Evolutionary conservation across 139 green algal genomes (phyloP), one percentile per base, ranked within the genome.

Genomic region (Chlorella vulgaris): DNA sequence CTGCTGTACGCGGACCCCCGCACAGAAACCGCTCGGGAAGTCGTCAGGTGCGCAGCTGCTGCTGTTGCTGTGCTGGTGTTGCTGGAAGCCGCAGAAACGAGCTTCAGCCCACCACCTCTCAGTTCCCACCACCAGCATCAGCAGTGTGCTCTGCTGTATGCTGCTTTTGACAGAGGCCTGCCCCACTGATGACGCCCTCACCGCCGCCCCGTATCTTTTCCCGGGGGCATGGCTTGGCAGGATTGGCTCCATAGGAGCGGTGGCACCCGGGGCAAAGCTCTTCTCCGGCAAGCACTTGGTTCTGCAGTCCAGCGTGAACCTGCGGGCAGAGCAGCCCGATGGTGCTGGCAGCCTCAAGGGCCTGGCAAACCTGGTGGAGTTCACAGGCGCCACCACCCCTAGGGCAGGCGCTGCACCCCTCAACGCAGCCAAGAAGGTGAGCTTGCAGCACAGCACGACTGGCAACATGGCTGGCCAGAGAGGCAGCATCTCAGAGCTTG

Each of bases 31-130:
- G 8, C 33, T 21, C 35, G 67, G 24, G 78, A 69, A 36, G 24
- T 83, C 1, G 2, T 83, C 47, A 83, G 74, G 77, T 83, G 65
- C 31, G 77, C n/a, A 36, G 24, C 26, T 33, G 29, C 61, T 68
- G 7, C 61, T 58, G 47, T 15, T 58, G 47, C 47, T 58, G 47
- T 58, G n/a, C 47, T 58, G 10, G 47, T 58, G 47, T 58, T 58
- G n/a, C n/a, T n/a, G n/a, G n/a, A n/a, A n/a, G n/a, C n/a, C n/a
- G n/a, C n/a, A n/a, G n/a, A n/a, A n/a, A n/a, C n/a, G n/a, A 58
- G 15, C 47, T 58, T 58, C 47, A 24, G 47, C 47, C 47, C 47
- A 58, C 47, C 47, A 58, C 47, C 47, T 58, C 47, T 58, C 47
- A 58, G 47, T 58, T 65, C 5, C 18, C 55, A 29, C 55, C 8